Evolutionary conservation across 2,329 filamentous ascomycete genomes (phyloP).

Genomic region (Aspergillus tamarii): DNA sequence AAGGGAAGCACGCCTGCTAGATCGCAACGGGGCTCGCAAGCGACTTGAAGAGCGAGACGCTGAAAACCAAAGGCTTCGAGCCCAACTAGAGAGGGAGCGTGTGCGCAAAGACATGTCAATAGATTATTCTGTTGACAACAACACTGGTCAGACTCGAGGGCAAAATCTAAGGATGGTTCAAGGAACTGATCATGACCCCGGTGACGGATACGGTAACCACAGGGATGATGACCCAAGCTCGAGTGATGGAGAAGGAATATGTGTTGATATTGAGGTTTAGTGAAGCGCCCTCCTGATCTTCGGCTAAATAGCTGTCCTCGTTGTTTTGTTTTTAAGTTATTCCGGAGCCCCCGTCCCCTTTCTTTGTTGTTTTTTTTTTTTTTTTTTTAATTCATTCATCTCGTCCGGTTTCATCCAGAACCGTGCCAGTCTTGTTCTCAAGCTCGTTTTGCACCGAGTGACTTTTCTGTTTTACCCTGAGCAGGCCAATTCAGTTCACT

Average conservation of each 20-base stretch:
- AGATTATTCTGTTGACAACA: constrained; percentile 25
- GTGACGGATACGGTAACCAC: constrained; percentile 20
- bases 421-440: background rate
- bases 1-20: constrained; percentile 80
- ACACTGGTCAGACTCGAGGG: constrained; percentile 19
- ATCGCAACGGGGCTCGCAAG: constrained; percentile 80
- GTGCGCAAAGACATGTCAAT: constrained; percentile 38
- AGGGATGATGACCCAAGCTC: constrained; percentile 38
- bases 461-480: background rate
- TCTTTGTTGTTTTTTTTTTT: background rate
- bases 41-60: constrained; percentile 74
- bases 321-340: background rate
- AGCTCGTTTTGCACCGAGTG: background rate
- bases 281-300: constrained; percentile 3
- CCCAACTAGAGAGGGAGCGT: constrained; percentile 64
- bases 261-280: constrained; percentile 43
- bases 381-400: constrained; percentile 16
- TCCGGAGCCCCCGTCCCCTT: background rate
- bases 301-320: background rate
- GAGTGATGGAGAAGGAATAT: constrained; percentile 43
- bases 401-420: background rate
- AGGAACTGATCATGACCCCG: constrained; percentile 5
- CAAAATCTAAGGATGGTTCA: constrained; percentile 5
- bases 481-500: background rate
- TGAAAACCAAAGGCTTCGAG: constrained; percentile 72